Percentiles rank a stretch among this genome's conserved stretches.
phyloP scores from a whole-genome alignment of 2,329 filamentous ascomycete genomes.

The Lasiodiplodia theobromae region DNA sequence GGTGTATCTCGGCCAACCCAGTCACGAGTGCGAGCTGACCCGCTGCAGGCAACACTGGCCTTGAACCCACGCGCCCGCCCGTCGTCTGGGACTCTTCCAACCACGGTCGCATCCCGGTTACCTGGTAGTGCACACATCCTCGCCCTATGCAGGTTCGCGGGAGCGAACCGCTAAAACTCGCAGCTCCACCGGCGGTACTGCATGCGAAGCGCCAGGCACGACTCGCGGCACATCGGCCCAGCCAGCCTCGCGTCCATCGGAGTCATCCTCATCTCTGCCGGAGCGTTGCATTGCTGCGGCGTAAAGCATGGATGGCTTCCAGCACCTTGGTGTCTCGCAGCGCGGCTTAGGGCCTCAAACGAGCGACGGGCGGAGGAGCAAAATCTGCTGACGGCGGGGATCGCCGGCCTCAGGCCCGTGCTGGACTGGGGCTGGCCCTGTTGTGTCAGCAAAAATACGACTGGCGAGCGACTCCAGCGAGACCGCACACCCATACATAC shows the following conservation, averaged over 20 bases:
- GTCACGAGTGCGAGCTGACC: background rate
- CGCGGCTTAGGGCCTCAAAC: background rate
- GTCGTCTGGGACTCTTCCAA: background rate
- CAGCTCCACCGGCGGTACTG: conserved; percentile 20
- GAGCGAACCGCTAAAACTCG: conserved; percentile 13
- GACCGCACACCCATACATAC: background rate
- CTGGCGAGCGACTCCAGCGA: conserved; percentile 8
- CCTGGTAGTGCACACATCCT: background rate
- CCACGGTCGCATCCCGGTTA: background rate
- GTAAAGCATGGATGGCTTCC: background rate
- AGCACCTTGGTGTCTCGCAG: conserved; percentile 12
- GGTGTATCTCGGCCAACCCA: background rate
- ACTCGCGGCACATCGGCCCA: background rate
- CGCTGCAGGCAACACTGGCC: conserved; percentile 5
- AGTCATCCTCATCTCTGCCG: background rate
- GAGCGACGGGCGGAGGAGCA: conserved; percentile 14
- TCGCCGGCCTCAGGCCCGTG: conserved; percentile 18
- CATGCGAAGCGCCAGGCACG: background rate
- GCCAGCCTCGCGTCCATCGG: background rate
- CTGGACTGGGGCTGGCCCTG: background rate
- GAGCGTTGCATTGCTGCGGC: background rate
- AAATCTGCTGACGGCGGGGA: conserved; percentile 12
- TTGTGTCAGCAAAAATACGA: conserved; percentile 20
- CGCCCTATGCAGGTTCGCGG: background rate
- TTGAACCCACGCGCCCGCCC: background rate